Evolutionary conservation across 306 rosid species (phyloP), one percentile per base, ranked within the genome.

Genomic region (Fagus sylvatica): DNA sequence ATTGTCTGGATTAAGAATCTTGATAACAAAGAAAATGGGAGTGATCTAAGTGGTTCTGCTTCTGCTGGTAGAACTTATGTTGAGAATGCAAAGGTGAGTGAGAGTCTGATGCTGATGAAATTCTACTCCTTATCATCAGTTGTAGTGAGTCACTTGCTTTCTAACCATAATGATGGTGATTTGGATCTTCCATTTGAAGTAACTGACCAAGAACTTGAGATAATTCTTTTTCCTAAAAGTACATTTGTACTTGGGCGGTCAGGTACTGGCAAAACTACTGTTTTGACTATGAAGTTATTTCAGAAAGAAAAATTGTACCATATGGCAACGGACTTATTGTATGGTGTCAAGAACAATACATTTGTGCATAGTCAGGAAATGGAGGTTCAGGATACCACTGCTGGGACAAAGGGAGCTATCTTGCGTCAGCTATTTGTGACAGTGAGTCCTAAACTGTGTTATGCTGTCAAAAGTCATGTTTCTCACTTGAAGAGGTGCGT

Each of bases 251-350:
- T 89, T 36, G 98, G 98, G 40, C 88, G 94, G 12, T 93, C 97
- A n/a, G 98, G 98, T 42, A 93, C 98, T 0, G 98, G 98, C 32
- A 93, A 93, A 85, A 93, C 98, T 16, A 93, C 97, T 36, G 89
- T 93, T 55, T 73, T 93, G 84, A 93, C 98, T 1, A 87, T 84
- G 94, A 93, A 93, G 79, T 73, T 93, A 61, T 85, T 83, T 77
- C 88, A 88, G 61, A 91, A 85, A 46, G 98, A 93, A 71, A 74
- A 73, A 37, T 39, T 56, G 74, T 81, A 84, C 82, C 87, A 86
- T 15, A 53, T 43, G 73, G 87, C 86, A 19, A 41, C 78, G 39
- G 82, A 86, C 60, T 82, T 54, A n/a, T 40, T 67, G 22, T 74
- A 73, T 74, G 84, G 78, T 62, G 56, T 1, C 10, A 19, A 75